Evolutionary conservation across 805 yeast genomes (phyloP), one percentile per base, ranked within the genome.

Genomic region (Cyberlindnera mycetangii): DNA sequence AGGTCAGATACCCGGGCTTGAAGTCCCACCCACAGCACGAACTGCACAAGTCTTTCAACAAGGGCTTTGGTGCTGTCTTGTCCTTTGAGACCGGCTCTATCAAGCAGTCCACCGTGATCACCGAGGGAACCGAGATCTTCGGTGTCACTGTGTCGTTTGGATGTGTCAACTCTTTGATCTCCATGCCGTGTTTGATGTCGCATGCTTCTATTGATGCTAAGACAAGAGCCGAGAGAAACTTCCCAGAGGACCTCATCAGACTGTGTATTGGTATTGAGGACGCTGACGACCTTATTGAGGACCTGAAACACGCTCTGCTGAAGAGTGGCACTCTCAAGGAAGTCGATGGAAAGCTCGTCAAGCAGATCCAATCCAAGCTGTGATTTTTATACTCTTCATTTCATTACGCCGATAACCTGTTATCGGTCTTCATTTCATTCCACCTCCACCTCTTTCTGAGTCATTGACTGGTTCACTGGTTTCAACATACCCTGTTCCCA

Each of bases 141-240:
- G 88, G 90, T 32, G 88, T 90, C 52, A 87, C 96, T 7, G 97
- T 90, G 8, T 85, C 95, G 10, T 90, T 90, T 67, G 98, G 98
- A 18, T 85, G 96, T 64, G 96, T 92, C 49, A 88, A 89, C 70
- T 86, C 96, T 15, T 74, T 90, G 60, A 88, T 90, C 46, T 88
- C 96, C 32, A 78, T 90, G 82, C 98, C 98, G 14, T 88, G 97
- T 65, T 78, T 79, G 65, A 90, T 90, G 97, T 87, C 96, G 7
- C 98, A 90, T 61, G 97, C 97, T n/a, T 84, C 96, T 3, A 90
- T 90, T 50, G 96, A 89, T 55, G 84, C 89, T 20, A 79, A 86
- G 59, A 82, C 88, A 4, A 80, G 97, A 65, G 82, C 81, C 39
- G 95, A 85, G 64, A 80, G 98, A 63, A 89, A 82, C 36, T 81